These are phyloP conservation scores for Coriaria nepalensis DNA, from an alignment of 306 rosid genomes.

Conservation along the genomic window DNA sequence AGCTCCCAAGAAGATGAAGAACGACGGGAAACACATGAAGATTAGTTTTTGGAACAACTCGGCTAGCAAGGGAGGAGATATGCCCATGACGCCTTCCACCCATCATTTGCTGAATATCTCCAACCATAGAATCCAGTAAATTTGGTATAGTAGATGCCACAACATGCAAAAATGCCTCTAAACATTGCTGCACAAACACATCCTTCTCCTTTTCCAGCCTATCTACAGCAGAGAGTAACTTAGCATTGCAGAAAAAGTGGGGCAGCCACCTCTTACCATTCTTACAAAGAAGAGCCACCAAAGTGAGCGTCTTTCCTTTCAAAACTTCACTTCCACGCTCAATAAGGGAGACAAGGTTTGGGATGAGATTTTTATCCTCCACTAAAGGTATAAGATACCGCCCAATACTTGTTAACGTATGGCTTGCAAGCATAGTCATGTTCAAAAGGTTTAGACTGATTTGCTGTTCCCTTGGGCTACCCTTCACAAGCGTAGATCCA, in stretches of 20 bases:
- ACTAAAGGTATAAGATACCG: slow-evolving; percentile 53
- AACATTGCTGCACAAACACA: slow-evolving; percentile 57
- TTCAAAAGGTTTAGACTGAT: slow-evolving; percentile 84
- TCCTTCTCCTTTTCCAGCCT: slow-evolving; percentile 89
- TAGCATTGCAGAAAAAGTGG: slow-evolving; percentile 74
- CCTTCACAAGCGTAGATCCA: slow-evolving; percentile 67
- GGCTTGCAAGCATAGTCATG: slow-evolving; percentile 83
- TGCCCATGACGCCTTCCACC: slow-evolving; percentile 93
- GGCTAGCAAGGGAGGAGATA: slow-evolving; percentile 50
- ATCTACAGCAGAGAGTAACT: slow-evolving; percentile 76
- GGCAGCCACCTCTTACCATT: slow-evolving; percentile 86
- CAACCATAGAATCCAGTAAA: slow-evolving; percentile 66
- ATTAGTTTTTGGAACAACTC: slow-evolving; percentile 72
- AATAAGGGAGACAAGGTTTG: slow-evolving; percentile 56
- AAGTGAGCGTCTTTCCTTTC: slow-evolving; percentile 76
- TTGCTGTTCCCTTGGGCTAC: slow-evolving; percentile 86
- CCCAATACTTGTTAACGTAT: slow-evolving; percentile 55
- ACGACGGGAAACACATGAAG: slow-evolving; percentile 80
- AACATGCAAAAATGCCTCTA: slow-evolving; percentile 57
- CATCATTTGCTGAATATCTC: slow-evolving; percentile 78
- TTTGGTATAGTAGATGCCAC: slow-evolving; percentile 67
- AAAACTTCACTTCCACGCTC: slow-evolving; percentile 92
- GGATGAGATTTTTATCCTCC: slow-evolving; percentile 80
- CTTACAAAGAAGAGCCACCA: slow-evolving; percentile 81
- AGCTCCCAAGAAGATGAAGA: slow-evolving; percentile 87